These are phyloP conservation scores for Gillenia trifoliata DNA, from an alignment of 306 rosid genomes.

Conservation along the genomic window DNA sequence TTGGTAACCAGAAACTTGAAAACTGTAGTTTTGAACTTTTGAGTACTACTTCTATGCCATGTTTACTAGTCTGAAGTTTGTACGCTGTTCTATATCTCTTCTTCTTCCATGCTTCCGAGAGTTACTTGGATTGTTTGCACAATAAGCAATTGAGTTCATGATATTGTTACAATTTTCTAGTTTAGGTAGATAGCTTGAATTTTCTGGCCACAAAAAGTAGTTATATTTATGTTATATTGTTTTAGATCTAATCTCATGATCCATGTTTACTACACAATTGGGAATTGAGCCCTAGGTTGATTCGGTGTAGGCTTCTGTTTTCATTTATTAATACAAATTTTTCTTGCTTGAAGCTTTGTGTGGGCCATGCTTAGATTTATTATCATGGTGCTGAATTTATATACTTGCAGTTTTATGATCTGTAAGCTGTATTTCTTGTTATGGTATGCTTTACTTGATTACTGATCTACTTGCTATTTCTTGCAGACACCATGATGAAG, in stretches of 20 bases:
- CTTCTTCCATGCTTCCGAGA: neutral
- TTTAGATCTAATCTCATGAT: neutral
- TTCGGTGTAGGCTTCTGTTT: neutral
- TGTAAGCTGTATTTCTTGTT: neutral
- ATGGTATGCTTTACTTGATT: neutral
- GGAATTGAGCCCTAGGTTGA: neutral
- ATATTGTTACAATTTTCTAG: neutral
- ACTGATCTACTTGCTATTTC: slow-evolving; percentile 1
- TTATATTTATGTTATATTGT: neutral
- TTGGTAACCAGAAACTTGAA: neutral
- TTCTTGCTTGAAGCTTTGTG: neutral
- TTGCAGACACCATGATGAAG: slow-evolving; percentile 95
- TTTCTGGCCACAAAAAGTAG: neutral
- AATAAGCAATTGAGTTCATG: neutral
- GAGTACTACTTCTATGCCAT: neutral
- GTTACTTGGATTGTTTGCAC: neutral
- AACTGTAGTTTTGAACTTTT: neutral
- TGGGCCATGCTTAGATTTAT: neutral
- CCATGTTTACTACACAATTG: neutral
- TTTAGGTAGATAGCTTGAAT: neutral
- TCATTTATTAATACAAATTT: neutral
- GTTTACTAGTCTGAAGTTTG: neutral
- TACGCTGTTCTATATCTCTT: neutral
- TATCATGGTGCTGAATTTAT: neutral
- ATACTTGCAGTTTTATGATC: neutral